phyloP scores from a whole-genome alignment of 1,139 yeast genomes.

The Pneumocystis wakefieldiae region DNA sequence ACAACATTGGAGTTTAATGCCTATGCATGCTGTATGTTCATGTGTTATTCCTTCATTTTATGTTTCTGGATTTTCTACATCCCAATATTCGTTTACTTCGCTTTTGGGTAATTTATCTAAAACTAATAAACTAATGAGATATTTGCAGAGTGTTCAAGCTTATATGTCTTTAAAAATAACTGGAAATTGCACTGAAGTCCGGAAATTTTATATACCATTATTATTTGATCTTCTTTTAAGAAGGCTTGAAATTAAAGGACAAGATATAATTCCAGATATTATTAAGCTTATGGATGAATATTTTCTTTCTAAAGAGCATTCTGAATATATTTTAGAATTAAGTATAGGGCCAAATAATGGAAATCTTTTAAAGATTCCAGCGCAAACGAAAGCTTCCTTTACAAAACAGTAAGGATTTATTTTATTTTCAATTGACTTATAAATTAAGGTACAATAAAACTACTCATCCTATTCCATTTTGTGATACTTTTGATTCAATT shows the following conservation, averaged over 20 bases:
- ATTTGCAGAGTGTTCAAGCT: slow-evolving; percentile 76
- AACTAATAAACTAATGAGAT: slow-evolving; percentile 57
- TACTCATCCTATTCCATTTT: slow-evolving; percentile 75
- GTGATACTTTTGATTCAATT: slow-evolving; percentile 33
- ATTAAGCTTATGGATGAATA: slow-evolving; percentile 66
- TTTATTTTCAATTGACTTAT: not conserved
- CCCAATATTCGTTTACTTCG: slow-evolving; percentile 62
- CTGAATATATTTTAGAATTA: slow-evolving; percentile 74
- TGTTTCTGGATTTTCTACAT: slow-evolving; percentile 56
- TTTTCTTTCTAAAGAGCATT: slow-evolving; percentile 75
- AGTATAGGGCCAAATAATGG: slow-evolving; percentile 46
- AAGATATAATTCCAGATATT: slow-evolving; percentile 50
- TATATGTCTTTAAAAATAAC: slow-evolving; percentile 71
- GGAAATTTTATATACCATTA: slow-evolving; percentile 63
- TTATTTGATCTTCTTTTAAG: slow-evolving; percentile 39
- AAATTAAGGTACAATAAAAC: slow-evolving; percentile 43
- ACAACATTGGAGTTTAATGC: slow-evolving; percentile 91
- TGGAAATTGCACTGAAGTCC: slow-evolving; percentile 57
- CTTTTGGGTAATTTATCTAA: slow-evolving; percentile 91
- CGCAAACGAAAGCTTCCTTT: slow-evolving; percentile 66
- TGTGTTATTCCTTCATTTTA: slow-evolving; percentile 66
- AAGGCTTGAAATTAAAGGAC: slow-evolving; percentile 41
- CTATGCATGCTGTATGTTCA: slow-evolving; percentile 80
- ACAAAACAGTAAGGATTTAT: slow-evolving; percentile 36
- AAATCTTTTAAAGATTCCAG: slow-evolving; percentile 48